phyloP scores from a whole-genome alignment of 1,284 basidiomycete species.

The Singerocomus inundabilis region DNA sequence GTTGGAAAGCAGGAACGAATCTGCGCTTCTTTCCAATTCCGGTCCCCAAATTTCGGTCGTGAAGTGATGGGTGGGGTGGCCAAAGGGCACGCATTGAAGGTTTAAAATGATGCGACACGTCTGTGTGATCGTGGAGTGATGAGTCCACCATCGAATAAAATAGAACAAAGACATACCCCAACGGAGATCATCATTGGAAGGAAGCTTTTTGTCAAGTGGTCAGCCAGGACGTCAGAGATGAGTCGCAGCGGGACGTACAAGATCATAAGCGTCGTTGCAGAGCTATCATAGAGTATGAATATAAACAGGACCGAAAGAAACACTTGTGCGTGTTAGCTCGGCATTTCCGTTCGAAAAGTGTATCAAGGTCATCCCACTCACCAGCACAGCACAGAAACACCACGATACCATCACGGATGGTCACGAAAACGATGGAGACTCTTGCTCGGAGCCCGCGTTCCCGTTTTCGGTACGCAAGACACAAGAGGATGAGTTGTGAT shows the following conservation, averaged over 20 bases:
- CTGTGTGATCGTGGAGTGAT: neutral
- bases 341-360: neutral
- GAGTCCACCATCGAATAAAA: neutral
- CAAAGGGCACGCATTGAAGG: conserved; percentile 7
- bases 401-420: conserved; percentile 26
- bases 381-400: conserved; percentile 18
- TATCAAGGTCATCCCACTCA: conserved; percentile 4
- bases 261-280: conserved; percentile 11
- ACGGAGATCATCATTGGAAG: conserved; percentile 20
- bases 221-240: neutral
- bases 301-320: conserved; percentile 9
- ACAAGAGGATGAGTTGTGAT: conserved; percentile 20
- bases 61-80: neutral
- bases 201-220: conserved; percentile 14
- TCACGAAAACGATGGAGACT: conserved; percentile 14
- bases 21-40: conserved; percentile 11
- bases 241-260: conserved; percentile 7
- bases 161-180: conserved; percentile 11
- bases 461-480: conserved; percentile 20
- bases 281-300: conserved; percentile 3
- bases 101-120: conserved; percentile 26
- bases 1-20: conserved; percentile 18
- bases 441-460: neutral
- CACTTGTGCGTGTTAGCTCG: conserved; percentile 4
- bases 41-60: conserved; percentile 18